Base-by-base conservation (phyloP, 2,329 filamentous ascomycete genomes). In the Cladosporium sphaerospermum region DNA sequence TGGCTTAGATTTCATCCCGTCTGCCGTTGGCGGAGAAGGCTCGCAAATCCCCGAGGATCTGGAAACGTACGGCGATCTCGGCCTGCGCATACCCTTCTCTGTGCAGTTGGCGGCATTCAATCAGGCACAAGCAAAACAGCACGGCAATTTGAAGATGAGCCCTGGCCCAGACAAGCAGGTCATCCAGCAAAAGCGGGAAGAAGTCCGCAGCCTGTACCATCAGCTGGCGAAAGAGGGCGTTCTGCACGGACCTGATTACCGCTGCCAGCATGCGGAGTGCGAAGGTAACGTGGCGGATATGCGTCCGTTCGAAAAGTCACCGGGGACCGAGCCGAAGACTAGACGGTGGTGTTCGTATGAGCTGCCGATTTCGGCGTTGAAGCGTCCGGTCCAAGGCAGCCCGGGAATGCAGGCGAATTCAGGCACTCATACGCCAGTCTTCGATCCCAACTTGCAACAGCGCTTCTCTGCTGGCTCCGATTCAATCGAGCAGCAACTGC, bases 1-100 rank as follows among this genome's bases (percentile, higher is more conserved):
- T 45, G 73, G 73, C 3, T 65, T 76, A 23, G 61, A 68, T 44
- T 67, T 65, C 55, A 66, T 69, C 4, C 67, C 67, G 2, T 56
- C 48, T 14, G 55, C 56, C 1, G 56, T 70, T 11, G 66, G 66
- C 33, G 67, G 66, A 2, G 55, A 61, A 48, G 67, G 66, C 9
- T 43, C 48, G 11, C 55, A 64, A 11, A 57, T 69, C 1, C 67
- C 67, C 1, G 66, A 68, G 41, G 67, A 69, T 44, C 56, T 69
- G 19, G 64, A 69, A 48, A 59, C 63, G 4, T 70, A 69, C 42
- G 59, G 59, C 13, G 67, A 69, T 51, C 59, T 70, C 18, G 67
- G 67, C 37, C 56, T 69, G 18, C 61, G 67, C 6, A 64, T 70
- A 9, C 67, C 67, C 1, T 67, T 67, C 54, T 57, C 58, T 11